These are phyloP conservation scores for Rubroboletus pulcherrimus DNA, from an alignment of 768 basidiomycete species.

Conservation along the genomic window DNA sequence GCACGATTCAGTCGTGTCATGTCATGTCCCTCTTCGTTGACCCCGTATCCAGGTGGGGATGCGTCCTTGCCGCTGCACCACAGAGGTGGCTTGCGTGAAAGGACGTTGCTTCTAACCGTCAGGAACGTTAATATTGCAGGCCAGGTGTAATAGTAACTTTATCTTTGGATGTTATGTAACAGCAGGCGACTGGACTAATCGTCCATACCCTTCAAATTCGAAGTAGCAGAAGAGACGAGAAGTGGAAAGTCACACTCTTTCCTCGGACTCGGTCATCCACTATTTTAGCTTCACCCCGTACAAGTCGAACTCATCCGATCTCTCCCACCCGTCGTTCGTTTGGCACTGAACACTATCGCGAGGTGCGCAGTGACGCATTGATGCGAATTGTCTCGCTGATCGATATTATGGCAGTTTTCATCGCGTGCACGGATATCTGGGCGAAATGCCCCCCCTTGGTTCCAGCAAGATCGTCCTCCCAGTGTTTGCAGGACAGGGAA, in stretches of 20 bases:
- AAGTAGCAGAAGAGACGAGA: slow-evolving; percentile 19
- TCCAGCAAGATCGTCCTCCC: slow-evolving; percentile 34
- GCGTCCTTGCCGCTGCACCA: neutral
- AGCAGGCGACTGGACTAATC: slow-evolving; percentile 4
- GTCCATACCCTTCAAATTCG: slow-evolving; percentile 9
- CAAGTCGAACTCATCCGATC: slow-evolving; percentile 1
- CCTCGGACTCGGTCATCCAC: slow-evolving; percentile 9
- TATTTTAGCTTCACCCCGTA: slow-evolving; percentile 13
- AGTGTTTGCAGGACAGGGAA: slow-evolving; percentile 58
- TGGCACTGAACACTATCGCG: neutral
- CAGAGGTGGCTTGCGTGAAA: neutral
- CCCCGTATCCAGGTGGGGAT: neutral
- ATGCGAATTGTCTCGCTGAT: neutral
- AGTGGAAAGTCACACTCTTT: slow-evolving; percentile 19
- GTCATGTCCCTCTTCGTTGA: neutral
- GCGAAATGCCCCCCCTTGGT: slow-evolving; percentile 8
- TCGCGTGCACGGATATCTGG: neutral
- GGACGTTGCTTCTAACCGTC: slow-evolving; percentile 5
- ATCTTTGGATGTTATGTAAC: slow-evolving; percentile 27
- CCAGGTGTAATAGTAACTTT: slow-evolving; percentile 23
- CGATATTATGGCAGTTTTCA: neutral
- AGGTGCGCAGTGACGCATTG: slow-evolving; percentile 1
- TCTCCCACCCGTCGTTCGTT: neutral
- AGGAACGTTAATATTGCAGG: slow-evolving; percentile 12
- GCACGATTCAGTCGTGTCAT: neutral